Evolutionary conservation across 768 basidiomycete species (phyloP).

Genomic region (Amanita fuliginea): DNA sequence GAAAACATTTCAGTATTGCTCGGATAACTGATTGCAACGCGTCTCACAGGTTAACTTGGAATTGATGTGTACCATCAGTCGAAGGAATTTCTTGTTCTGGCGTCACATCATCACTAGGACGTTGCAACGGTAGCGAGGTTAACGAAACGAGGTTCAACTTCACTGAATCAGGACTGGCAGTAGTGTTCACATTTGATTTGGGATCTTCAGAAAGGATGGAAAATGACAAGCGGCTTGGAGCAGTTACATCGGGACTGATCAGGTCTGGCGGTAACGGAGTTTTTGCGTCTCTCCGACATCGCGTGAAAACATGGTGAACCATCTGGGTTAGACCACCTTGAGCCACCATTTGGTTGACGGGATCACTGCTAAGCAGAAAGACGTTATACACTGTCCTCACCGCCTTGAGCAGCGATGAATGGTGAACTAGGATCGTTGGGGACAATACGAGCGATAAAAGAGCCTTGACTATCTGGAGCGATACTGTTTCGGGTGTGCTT

Average conservation of each 20-base stretch:
- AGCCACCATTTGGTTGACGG: constrained; percentile 95
- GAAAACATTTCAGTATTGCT: constrained; percentile 20
- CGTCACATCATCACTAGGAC: not conserved
- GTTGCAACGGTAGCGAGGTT: constrained; percentile 3
- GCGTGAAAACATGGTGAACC: constrained; percentile 91
- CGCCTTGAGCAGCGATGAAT: constrained; percentile 90
- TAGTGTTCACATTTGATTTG: not conserved
- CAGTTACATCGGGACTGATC: not conserved
- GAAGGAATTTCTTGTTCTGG: not conserved
- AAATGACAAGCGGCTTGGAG: constrained; percentile 8
- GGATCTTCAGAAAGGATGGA: constrained; percentile 3
- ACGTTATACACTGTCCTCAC: constrained; percentile 98
- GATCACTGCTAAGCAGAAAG: constrained; percentile 82
- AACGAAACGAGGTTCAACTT: not conserved
- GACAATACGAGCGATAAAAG: constrained; percentile 85
- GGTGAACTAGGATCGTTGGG: constrained; percentile 80
- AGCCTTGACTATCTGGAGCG: constrained; percentile 94
- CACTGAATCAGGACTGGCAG: not conserved
- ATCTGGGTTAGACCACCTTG: constrained; percentile 97
- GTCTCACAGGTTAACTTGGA: constrained; percentile 4
- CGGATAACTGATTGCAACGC: not conserved
- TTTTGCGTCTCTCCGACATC: constrained; percentile 37
- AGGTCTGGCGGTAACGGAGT: constrained; percentile 10
- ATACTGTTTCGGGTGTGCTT: constrained; percentile 80
- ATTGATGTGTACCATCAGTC: constrained; percentile 1